phyloP scores from a whole-genome alignment of 345 rosid genomes.

The Camelina hispida region DNA sequence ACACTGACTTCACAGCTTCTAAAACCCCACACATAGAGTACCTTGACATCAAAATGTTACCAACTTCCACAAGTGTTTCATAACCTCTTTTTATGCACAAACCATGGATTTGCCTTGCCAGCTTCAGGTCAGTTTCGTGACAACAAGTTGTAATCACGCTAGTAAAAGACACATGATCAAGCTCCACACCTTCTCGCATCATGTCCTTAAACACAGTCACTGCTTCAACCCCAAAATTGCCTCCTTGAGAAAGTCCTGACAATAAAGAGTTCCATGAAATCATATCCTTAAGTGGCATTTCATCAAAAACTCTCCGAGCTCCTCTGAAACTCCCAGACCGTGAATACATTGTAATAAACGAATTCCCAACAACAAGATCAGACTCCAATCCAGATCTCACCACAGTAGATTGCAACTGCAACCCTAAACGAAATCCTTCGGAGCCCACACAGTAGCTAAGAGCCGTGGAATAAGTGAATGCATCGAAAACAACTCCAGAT shows the following conservation, averaged over 20 bases:
- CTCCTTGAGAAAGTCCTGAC: slow-evolving; percentile 81
- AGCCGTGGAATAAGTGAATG: slow-evolving; percentile 61
- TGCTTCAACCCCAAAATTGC: slow-evolving; percentile 59
- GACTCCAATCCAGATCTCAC: slow-evolving; percentile 59
- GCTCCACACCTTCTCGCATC: slow-evolving; percentile 63
- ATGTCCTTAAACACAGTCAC: slow-evolving; percentile 60
- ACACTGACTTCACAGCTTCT: slow-evolving; percentile 63
- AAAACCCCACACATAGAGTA: slow-evolving; percentile 66
- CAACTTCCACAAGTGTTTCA: slow-evolving; percentile 60
- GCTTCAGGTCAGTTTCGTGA: slow-evolving; percentile 59
- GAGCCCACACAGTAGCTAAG: slow-evolving; percentile 63
- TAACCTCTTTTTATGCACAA: slow-evolving; percentile 70
- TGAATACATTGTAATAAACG: slow-evolving; percentile 71
- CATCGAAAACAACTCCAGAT: slow-evolving; percentile 59
- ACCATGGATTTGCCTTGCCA: slow-evolving; percentile 84
- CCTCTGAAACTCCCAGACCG: slow-evolving; percentile 58
- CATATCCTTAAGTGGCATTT: slow-evolving; percentile 64
- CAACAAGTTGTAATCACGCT: slow-evolving; percentile 81
- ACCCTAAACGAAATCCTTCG: slow-evolving; percentile 66
- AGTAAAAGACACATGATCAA: slow-evolving; percentile 87
- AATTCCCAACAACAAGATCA: slow-evolving; percentile 79
- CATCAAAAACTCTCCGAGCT: slow-evolving; percentile 71
- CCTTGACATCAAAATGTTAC: slow-evolving; percentile 75
- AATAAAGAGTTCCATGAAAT: slow-evolving; percentile 90
- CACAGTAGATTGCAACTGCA: slow-evolving; percentile 66